Base-by-base conservation (phyloP, 192 early-diverging fungal genomes). In the Phlyctochytrium bullatum region DNA sequence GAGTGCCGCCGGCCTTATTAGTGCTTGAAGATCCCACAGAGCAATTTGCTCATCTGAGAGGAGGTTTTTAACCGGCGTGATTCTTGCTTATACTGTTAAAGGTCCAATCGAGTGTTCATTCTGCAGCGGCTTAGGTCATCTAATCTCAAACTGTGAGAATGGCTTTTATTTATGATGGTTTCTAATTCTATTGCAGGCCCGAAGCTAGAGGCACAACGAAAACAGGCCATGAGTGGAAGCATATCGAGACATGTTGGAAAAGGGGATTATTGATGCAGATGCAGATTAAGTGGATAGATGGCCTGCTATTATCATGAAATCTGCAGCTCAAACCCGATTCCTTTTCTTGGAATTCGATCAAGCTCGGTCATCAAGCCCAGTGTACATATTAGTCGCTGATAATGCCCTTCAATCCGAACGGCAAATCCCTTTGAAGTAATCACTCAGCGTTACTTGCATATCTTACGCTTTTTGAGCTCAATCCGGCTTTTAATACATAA, bases 61-160 rank as follows among this genome's bases (percentile, higher is more conserved):
- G 76, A 24, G 47, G 72, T 61, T 31, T 33, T 58, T 69, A 24
- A 2, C 32, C 20, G 16, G 72, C 16, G 23, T 52, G 10, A 24
- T 60, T 66, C 61, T 71, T 25, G n/a, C 10, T 2, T 36, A 12
- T 50, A 66, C 33, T 61, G 35, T 64, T 61, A 29, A 62, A 72
- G 93, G 64, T 6, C 72, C 73, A 27, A 34, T 61, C 17, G 83
- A 96, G 52, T 98, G 96, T 69, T 87, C 89, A 3, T 94, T 90
- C 80, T 99, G 97, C 82, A 92, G 93, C 77, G 95, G 97, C 53
- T 73, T 98, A 30, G 95, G 94, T 30, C 95, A 97, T 78, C 85
- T 93, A 72, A 91, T 97, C 51, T 80, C 86, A 14, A 86, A 92
- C 61, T 97, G 94, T 69, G 25, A 57, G 80, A 94, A 36, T 96